Conservation (phyloP, 306 rosid genomes). For the Amphicarpaea edgeworthii region DNA sequence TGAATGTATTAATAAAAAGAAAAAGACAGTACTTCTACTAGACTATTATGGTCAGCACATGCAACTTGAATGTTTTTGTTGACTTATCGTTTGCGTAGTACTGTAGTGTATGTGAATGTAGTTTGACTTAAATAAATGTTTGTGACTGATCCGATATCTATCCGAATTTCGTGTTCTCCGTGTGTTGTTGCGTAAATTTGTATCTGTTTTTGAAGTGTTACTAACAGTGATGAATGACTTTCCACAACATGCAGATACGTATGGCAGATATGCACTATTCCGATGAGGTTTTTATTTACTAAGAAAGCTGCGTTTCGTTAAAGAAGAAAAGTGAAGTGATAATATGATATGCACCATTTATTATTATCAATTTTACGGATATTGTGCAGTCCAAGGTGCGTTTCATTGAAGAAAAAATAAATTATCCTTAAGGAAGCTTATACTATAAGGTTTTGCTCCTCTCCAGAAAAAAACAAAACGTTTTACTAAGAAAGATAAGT, state of each 20-base stretch:
- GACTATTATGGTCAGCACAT: background rate
- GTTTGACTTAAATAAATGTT: conserved; percentile 10
- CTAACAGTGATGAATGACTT: background rate
- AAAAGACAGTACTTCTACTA: background rate
- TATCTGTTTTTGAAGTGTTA: background rate
- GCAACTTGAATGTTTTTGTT: conserved; percentile 38
- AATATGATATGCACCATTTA: background rate
- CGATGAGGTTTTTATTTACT: background rate
- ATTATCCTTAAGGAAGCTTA: background rate
- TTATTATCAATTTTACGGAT: background rate
- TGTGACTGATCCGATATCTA: background rate
- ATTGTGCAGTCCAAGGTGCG: background rate
- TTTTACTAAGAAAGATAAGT: too few relatives aligned
- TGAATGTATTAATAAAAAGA: background rate
- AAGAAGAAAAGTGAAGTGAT: background rate
- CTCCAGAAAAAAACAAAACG: too few relatives aligned
- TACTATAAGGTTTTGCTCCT: too few relatives aligned
- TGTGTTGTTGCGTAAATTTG: background rate
- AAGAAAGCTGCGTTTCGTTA: background rate
- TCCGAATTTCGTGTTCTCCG: background rate
- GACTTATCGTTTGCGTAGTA: background rate
- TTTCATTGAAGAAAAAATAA: background rate
- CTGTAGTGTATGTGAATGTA: background rate
- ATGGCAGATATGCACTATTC: background rate
- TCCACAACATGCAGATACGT: background rate